Evolutionary conservation across 2,329 filamentous ascomycete species (phyloP), one percentile per base, ranked within the genome.

Genomic region (Setomelanomma holmii): DNA sequence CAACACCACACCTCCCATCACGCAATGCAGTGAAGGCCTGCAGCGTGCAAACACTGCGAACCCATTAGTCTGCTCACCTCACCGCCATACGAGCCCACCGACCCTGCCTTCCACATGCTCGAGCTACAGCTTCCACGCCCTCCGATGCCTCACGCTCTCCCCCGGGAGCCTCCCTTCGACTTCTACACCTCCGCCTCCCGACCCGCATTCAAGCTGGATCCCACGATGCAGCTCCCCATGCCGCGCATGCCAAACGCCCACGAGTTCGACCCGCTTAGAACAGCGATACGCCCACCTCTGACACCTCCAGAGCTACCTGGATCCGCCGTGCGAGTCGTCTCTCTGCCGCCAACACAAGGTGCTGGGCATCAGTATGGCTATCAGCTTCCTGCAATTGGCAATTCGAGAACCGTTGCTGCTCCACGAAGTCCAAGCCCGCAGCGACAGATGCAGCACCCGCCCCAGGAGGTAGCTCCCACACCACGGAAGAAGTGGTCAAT

Each of bases 141-240:
- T 38, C 70, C 73, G 67, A 76, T 75, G 73, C 72, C 72, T 67
- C 71, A 75, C 71, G 71, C 71, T 58, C 56, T 75, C 47, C 63
- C 69, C 33, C 63, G 69, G 61, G 70, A 72, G 56, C 66, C 59
- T 60, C 55, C 71, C 50, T 63, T 69, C 63, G 66, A 71, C 63
- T 63, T 69, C 62, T 71, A 66, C 65, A 50, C 65, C 45, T 58
- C 69, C 44, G 53, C 52, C 42, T 46, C 62, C 16, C 62, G 53
- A 51, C 51, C 57, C 40, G 40, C 56, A 42, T 56, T 62, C 47
- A 72, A 71, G 59, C 56, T 68, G 33, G 68, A 72, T 44, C 39
- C 66, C 40, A 47, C 61, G 22, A 73, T 72, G 67, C 70, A 74
- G 62, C 69, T 72, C 0, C 70, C 71, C 22, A 66, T 63, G 51